phyloP scores from a whole-genome alignment of 345 rosid genomes.

The Brassica juncea region DNA sequence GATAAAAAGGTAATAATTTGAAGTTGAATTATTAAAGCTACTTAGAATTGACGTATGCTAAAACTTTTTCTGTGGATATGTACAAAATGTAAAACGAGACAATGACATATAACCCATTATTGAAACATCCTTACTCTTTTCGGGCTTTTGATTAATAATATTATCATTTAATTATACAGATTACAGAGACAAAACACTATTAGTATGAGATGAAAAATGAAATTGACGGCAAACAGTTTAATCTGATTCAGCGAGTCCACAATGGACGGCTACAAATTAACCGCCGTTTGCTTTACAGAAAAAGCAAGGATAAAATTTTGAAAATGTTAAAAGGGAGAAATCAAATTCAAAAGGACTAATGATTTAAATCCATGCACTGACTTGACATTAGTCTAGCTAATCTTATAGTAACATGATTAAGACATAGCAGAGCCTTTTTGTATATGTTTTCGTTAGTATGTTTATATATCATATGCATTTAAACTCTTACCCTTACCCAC shows the following conservation, averaged over 20 bases:
- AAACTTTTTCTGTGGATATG: constrained; percentile 15
- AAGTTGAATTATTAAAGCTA: constrained; percentile 6
- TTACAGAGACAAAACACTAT: constrained; percentile 1
- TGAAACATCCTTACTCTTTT: constrained; percentile 27
- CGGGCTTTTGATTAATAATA: constrained; percentile 18
- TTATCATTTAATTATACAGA: not conserved
- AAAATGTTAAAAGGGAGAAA: not conserved
- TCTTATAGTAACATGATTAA: constrained; percentile 31
- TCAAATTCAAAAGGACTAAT: constrained; percentile 31
- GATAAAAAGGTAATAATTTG: not conserved
- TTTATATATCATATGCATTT: not conserved
- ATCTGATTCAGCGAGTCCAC: constrained; percentile 15
- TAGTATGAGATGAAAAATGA: constrained; percentile 22
- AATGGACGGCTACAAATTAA: constrained; percentile 27
- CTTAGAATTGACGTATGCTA: constrained; percentile 8
- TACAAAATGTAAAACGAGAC: constrained; percentile 31
- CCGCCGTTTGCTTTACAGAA: constrained; percentile 30
- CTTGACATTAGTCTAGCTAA: constrained; percentile 28
- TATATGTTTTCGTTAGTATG: not conserved
- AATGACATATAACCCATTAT: constrained; percentile 33
- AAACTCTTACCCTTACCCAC: constrained; percentile 6
- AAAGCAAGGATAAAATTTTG: constrained; percentile 13
- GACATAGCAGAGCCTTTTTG: constrained; percentile 10
- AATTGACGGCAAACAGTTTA: not conserved
- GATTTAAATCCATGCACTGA: constrained; percentile 38